Percentiles rank a stretch among this genome's conserved stretches.
Conservation (phyloP, 441 rosid genomes). For the Pelargonium cotyledonis region DNA sequence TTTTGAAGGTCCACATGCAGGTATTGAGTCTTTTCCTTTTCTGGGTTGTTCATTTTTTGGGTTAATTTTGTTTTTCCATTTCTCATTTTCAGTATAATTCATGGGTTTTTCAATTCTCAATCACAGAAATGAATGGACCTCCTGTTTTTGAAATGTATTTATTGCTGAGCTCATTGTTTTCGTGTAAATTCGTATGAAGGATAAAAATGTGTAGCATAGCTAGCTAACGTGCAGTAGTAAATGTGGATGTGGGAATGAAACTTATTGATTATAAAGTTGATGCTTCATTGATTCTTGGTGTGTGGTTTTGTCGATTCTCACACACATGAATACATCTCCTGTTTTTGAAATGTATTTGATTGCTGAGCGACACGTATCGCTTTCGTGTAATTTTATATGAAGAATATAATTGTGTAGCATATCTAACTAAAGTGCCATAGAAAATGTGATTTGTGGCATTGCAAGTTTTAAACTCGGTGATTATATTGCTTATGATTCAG, state of each 20-base stretch:
- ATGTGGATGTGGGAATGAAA: not conserved
- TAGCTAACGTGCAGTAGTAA: too few relatives aligned
- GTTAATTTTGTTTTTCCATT: not conserved
- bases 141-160: not conserved
- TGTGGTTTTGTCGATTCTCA: too few relatives aligned
- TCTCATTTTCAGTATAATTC: not conserved
- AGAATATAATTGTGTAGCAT: not conserved
- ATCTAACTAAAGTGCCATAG: too few relatives aligned
- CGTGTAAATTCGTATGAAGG: not conserved
- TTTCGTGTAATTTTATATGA: not conserved
- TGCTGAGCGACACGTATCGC: not conserved
- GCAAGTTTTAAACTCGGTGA: too few relatives aligned
- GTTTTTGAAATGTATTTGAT: not conserved
- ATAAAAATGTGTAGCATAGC: not conserved
- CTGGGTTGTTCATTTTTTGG: not conserved
- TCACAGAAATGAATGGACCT: not conserved
- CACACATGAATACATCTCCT: too few relatives aligned
- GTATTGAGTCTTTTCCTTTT: conserved; percentile 18
- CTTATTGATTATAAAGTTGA: too few relatives aligned
- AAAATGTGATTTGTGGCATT: not conserved
- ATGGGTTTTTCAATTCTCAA: not conserved
- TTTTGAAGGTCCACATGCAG: conserved; percentile 80
- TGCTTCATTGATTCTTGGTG: too few relatives aligned
- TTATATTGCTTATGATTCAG: too few relatives aligned
- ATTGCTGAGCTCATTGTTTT: not conserved